A percentile compares a stretch with the other conserved stretches of the same genome.
Conservation (phyloP, 2,329 filamentous ascomycete species). For the Talaromyces sp. region DNA sequence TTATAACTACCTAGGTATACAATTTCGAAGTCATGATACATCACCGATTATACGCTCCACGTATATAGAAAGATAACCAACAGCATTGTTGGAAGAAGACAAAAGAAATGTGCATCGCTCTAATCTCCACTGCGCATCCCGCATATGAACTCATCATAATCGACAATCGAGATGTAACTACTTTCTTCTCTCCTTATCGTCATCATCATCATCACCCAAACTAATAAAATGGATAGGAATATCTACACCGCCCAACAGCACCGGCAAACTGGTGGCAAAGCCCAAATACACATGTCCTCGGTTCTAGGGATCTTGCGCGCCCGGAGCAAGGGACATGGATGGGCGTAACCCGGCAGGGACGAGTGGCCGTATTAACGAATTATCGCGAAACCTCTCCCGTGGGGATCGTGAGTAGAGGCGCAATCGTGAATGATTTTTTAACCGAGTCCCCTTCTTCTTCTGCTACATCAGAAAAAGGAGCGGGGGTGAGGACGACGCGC, state of each 20-base stretch:
- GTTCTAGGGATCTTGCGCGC: constrained; percentile 58
- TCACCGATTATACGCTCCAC: background rate
- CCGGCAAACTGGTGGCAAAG: constrained; percentile 56
- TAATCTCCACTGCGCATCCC: constrained; percentile 70
- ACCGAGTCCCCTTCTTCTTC: constrained; percentile 34
- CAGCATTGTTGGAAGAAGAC: too few species aligned
- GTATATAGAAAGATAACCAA: background rate
- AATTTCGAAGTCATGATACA: background rate
- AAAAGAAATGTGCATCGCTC: constrained; percentile 65
- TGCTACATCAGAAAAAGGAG: constrained; percentile 19
- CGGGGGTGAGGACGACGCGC: constrained; percentile 29
- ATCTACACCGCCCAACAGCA: constrained; percentile 56
- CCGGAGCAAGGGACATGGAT: constrained; percentile 60
- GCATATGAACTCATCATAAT: constrained; percentile 68
- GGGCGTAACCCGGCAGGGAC: constrained; percentile 56
- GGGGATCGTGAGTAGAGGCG: constrained; percentile 50
- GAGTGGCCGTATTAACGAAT: constrained; percentile 59
- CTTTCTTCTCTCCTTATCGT: background rate
- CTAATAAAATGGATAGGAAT: constrained; percentile 46
- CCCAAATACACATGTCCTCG: constrained; percentile 53
- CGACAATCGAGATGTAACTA: constrained; percentile 66
- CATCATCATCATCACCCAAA: background rate
- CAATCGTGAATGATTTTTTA: constrained; percentile 57
- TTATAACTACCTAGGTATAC: background rate
- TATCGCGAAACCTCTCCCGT: constrained; percentile 53